Evolutionary conservation across 2,329 filamentous ascomycete genomes (phyloP).

Genomic region (Ascochyta fabae): DNA sequence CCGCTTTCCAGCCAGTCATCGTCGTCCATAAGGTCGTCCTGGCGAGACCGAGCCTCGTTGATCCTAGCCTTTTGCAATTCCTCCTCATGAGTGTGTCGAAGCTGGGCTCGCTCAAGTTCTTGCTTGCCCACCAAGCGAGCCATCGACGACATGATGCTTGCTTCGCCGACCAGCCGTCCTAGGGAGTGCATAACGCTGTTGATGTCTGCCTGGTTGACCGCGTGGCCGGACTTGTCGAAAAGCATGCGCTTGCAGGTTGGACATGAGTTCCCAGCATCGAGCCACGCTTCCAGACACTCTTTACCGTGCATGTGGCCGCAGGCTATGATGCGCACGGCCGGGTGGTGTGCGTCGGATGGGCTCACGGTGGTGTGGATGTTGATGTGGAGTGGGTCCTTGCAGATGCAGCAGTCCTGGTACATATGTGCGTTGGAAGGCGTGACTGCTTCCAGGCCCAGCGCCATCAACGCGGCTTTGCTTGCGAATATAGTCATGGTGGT

Average conservation of each 20-base stretch:
- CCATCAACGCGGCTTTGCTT: conserved; percentile 20
- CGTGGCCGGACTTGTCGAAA: conserved; percentile 13
- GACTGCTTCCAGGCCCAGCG: conserved; percentile 18
- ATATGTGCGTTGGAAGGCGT: conserved; percentile 13
- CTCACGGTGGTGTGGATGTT: background rate
- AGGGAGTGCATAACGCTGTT: background rate
- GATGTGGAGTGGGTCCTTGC: conserved; percentile 18
- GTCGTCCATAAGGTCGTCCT: conserved; percentile 1
- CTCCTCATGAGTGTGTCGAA: conserved; percentile 8
- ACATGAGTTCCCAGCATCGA: conserved; percentile 26
- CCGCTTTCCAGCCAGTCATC: conserved; percentile 17
- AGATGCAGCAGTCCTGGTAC: conserved; percentile 28
- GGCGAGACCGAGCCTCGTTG: background rate
- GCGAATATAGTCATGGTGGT: conserved; percentile 22
- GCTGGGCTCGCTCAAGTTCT: conserved; percentile 3
- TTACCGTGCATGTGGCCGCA: conserved; percentile 29
- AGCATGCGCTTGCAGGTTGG: conserved; percentile 27
- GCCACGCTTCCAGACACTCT: conserved; percentile 28
- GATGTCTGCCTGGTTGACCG: conserved; percentile 1
- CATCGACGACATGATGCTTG: conserved; percentile 5
- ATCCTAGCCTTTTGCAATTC: conserved; percentile 8
- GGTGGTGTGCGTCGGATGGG: conserved; percentile 7
- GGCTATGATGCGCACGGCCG: conserved; percentile 22
- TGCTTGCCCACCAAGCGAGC: conserved; percentile 10
- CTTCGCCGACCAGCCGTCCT: background rate